phyloP scores from a whole-genome alignment of 306 rosid species.

The Sicyos edulis region DNA sequence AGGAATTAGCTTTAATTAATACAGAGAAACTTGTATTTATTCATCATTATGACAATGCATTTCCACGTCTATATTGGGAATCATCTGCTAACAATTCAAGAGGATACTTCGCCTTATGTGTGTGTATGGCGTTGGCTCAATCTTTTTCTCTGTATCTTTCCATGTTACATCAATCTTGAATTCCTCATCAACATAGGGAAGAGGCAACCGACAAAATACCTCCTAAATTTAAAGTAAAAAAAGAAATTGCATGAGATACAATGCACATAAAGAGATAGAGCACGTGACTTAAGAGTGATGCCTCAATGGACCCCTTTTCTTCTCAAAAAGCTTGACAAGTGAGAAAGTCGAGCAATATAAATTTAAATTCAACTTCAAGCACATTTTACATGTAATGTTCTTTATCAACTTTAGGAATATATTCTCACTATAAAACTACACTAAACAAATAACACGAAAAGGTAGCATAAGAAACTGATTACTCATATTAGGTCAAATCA shows the following conservation, averaged over 20 bases:
- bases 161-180: conserved; percentile 70
- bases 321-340: not conserved
- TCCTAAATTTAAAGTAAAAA: conserved; percentile 42
- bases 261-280: not conserved
- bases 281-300: not conserved
- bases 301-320: not conserved
- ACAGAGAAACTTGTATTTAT: not conserved
- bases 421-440: not conserved
- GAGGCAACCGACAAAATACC: conserved; percentile 61
- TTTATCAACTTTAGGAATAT: not conserved
- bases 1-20: not conserved
- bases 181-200: conserved; percentile 66
- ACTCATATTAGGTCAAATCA: not conserved
- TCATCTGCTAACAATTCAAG: conserved; percentile 9
- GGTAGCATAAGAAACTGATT: not conserved
- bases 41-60: not conserved
- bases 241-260: not conserved
- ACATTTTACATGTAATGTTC: not conserved
- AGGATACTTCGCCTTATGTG: conserved; percentile 93
- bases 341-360: not conserved
- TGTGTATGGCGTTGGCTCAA: conserved; percentile 67
- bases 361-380: conserved; percentile 8
- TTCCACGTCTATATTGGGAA: not conserved
- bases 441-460: not conserved
- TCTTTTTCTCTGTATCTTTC: conserved; percentile 59